Base-by-base conservation (phyloP, 768 basidiomycete genomes). In the Hygrocybe punicea region DNA sequence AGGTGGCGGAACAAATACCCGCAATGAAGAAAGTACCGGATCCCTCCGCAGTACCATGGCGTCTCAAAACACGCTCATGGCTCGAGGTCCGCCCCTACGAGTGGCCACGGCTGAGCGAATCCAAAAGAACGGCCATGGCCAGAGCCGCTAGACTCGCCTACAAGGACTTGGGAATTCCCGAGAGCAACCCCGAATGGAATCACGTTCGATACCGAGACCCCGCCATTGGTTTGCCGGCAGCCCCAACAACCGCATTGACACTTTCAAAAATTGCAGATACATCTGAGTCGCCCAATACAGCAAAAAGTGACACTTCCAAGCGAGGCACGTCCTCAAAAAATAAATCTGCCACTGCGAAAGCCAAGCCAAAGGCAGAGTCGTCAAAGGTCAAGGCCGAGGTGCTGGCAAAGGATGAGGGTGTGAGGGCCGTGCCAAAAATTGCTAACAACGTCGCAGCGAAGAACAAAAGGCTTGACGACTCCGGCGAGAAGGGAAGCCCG, bases 51-150 rank as follows among this genome's bases (percentile, higher is more conserved):
- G 73, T 74, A 56, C 63, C 61, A 1, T 90, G 85, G 78, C 64
- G 71, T 33, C 80, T 89, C 58, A 86, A 83, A 60, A 70, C 76
- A 21, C 64, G 69, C 17, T 72, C 81, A 2, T 91, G 88, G 87
- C 75, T 75, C 34, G 84, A 90, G 63, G 84, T 89, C 23, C 83
- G 86, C 6, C 89, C 89, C 0, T 84, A 77, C 56, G 85, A 84
- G 59, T 87, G 81, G 78, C 72, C 77, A 1, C 73, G 73, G 25
- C 73, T 86, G 24, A 72, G 73, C 2, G 79, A 81, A 25, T 49
- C 71, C 2, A 81, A 84, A 45, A 77, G 81, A 4, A 72, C 70
- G 7, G 62, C 58, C n/a, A 72, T 89, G 67, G 77, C 81, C 7
- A 77, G 81, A 39, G 72, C 76, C 25, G 85, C 82, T 1, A 78